Base-by-base conservation (phyloP, 768 basidiomycete genomes). In the Coprinopsis sp. region DNA sequence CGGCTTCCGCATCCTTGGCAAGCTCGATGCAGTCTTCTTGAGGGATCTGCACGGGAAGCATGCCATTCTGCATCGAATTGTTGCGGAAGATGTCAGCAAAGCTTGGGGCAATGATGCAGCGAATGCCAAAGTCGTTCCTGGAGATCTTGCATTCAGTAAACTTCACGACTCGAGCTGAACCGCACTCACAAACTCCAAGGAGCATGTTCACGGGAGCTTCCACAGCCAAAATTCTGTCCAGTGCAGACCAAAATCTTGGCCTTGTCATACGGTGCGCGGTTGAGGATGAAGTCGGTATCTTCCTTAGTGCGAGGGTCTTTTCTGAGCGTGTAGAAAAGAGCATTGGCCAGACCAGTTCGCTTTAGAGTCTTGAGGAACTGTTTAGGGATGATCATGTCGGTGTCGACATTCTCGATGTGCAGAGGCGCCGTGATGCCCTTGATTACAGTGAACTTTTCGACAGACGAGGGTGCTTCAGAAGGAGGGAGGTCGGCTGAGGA, bases 381-480 rank as follows among this genome's bases (percentile, higher is more conserved):
- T 58, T 93, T 92, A 2, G 91, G 91, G 59, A 94, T 92, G 63
- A 95, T 91, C 80, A 86, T 87, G 58, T 95, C 91, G 37, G 91
- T 95, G 66, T 95, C 91, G 52, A 93, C 82, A 55, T 91, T 91
- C 51, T 84, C 79, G 36, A 86, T 84, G 62, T 84, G 75, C 64
- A 91, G 57, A n/a, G 88, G 87, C 8, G 86, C 87, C 33, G 85
- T 77, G 45, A 89, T 77, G 33, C 89, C 89, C 59, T 81, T 82
- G 43, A 91, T 65, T 40, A 83, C 58, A 42, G 70, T 78, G 64
- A 91, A 91, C 54, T 84, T 85, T 53, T 72, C 68, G 39, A 76
- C 73, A 14, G 68, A 65, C 14, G 77, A 74, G 12, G 74, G 69
- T 1, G 75, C 65, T 23, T 75, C 60, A 6, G 64, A 51, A 7